Evolutionary conservation across 2,329 filamentous ascomycete species (phyloP), one percentile per base, ranked within the genome.

Genomic region (Aureobasidium namibiae): DNA sequence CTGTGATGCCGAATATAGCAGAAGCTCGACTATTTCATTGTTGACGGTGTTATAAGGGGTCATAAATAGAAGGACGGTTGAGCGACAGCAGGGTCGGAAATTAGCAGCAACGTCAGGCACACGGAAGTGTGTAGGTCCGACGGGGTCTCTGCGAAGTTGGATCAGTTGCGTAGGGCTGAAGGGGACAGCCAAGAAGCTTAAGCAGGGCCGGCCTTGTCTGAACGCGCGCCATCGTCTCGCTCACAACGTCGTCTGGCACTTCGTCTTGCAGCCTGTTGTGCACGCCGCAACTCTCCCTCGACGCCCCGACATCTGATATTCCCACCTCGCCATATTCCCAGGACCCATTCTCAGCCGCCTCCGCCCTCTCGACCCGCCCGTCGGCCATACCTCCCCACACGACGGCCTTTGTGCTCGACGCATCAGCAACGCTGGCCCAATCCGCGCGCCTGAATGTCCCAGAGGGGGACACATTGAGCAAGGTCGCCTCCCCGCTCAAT

Each of bases 401-500:
- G 38, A 34, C 36, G 18, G 48, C 36, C 45, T 36, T 26, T 26
- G 36, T 33, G 50, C 46, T 41, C 42, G 53, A 58, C 53, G 52
- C 54, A 46, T 48, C 48, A 54, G 58, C 48, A 60, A 52, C 60
- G 56, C 67, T 70, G 68, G 68, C 68, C 64, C 62, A 63, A 64
- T 48, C 64, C 45, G 59, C 63, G 42, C 58, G 61, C 39, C 36
- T 45, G 39, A 61, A 61, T 61, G 62, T 67, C 66, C 67, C 61
- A 53, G 62, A 67, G 59, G 64, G 66, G 65, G 65, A 68, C 60
- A 61, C 63, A 62, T 67, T 67, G 67, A 63, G 60, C 49, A 61
- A 61, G 59, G 52, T 52, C 41, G 34, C 70, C 63, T 68, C 66
- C 61, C 64, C 67, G 60, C 64, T 67, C 65, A 66, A 69, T 68